phyloP scores from a whole-genome alignment of 2,329 filamentous ascomycete genomes.

The Aspergillus japonicus region DNA sequence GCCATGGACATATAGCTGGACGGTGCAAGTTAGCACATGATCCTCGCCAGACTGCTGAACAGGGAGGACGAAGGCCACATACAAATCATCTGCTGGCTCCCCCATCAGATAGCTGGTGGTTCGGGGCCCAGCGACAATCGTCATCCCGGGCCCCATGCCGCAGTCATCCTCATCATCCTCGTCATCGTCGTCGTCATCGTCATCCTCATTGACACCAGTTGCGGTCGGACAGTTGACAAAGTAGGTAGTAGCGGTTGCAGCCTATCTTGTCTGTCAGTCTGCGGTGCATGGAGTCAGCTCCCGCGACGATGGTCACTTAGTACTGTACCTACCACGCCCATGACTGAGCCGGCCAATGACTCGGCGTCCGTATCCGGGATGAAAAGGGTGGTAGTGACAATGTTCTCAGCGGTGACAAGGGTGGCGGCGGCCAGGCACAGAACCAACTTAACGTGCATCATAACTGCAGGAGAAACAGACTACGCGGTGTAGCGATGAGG shows the following conservation, averaged over 20 bases:
- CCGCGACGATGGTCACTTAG: neutral
- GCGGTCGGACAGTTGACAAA: conserved; percentile 25
- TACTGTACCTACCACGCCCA: conserved; percentile 24
- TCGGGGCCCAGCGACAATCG: conserved; percentile 18
- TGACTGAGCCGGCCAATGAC: conserved; percentile 25
- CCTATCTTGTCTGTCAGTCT: conserved; percentile 9
- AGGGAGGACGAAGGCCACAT: no score
- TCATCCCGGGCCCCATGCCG: conserved; percentile 29
- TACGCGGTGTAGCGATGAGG: no score
- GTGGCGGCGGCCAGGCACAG: conserved; percentile 19
- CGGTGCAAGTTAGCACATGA: no score
- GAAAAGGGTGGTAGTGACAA: conserved; percentile 29
- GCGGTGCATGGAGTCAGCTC: neutral
- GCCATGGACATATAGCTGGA: conserved; percentile 5
- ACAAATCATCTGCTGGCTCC: conserved; percentile 11
- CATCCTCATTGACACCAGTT: no score
- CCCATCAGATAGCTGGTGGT: conserved; percentile 14
- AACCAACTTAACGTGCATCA: conserved; percentile 16
- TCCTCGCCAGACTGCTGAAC: no score
- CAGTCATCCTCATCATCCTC: conserved; percentile 21
- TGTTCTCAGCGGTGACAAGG: conserved; percentile 19
- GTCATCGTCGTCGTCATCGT: no score
- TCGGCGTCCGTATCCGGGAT: conserved; percentile 25
- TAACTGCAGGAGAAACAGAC: neutral
- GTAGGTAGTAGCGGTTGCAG: conserved; percentile 27